phyloP scores from a whole-genome alignment of 768 basidiomycete genomes.

The Glaciozyma antarctica region DNA sequence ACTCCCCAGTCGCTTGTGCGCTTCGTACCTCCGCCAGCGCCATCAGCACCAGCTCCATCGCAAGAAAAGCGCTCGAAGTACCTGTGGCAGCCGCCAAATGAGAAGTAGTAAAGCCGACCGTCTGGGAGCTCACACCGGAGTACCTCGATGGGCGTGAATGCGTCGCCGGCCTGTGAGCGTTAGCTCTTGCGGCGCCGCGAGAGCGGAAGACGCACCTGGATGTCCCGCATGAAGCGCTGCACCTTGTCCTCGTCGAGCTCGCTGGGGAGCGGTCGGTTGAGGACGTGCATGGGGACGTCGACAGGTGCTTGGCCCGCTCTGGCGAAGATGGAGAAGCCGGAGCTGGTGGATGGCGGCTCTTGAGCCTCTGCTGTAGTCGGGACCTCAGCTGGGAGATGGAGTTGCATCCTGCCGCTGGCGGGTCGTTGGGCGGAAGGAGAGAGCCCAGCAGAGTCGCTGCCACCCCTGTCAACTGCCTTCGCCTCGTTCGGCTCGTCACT shows the following conservation, averaged over 20 bases:
- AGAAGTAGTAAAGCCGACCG: constrained; percentile 37
- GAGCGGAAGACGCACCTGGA: constrained; percentile 37
- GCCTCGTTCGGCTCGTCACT: no score
- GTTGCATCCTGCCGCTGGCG: no score
- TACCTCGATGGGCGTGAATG: constrained; percentile 41
- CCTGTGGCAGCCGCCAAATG: constrained; percentile 41
- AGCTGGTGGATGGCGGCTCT: not conserved
- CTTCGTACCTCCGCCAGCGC: constrained; percentile 36
- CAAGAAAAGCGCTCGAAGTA: not conserved
- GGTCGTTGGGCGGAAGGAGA: no score
- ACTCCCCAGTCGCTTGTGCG: constrained; percentile 37
- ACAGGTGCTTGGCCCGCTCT: constrained; percentile 4
- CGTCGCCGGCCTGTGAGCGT: constrained; percentile 36
- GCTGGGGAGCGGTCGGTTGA: constrained; percentile 39
- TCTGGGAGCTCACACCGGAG: constrained; percentile 35
- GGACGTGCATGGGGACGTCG: constrained; percentile 38
- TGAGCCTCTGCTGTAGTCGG: no score
- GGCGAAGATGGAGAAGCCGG: constrained; percentile 2
- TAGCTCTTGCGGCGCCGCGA: no score
- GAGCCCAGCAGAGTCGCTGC: no score
- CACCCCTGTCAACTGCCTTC: no score
- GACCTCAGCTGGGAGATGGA: not conserved
- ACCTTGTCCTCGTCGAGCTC: constrained; percentile 40
- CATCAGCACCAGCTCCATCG: not conserved
- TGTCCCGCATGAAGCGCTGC: constrained; percentile 39